Conservation (phyloP, 805 yeast species). For the Candida boidinii region DNA sequence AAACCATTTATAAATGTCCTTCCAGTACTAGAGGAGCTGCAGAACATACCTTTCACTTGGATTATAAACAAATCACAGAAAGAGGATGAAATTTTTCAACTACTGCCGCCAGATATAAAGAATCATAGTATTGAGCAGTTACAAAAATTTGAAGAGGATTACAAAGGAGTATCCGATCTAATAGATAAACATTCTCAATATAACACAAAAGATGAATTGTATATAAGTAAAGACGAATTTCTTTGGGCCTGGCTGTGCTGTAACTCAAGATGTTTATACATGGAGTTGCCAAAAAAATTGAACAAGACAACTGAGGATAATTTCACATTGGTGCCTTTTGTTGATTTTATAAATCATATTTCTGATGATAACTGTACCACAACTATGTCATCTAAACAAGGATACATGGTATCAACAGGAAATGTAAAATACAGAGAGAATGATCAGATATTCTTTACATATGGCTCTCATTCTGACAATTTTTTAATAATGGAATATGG, state of each 20-base stretch:
- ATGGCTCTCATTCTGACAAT: constrained; percentile 86
- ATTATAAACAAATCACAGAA: constrained; percentile 19
- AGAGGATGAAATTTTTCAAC: constrained; percentile 20
- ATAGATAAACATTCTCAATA: constrained; percentile 6
- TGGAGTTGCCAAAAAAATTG: constrained; percentile 40
- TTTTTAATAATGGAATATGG: constrained; percentile 85
- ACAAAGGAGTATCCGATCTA: constrained; percentile 23
- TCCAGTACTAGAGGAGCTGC: constrained; percentile 49
- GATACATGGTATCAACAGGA: constrained; percentile 44
- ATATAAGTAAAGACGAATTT: constrained; percentile 23
- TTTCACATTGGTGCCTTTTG: constrained; percentile 86
- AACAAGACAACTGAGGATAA: constrained; percentile 47
- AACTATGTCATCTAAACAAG: constrained; percentile 29
- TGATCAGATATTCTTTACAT: constrained; percentile 64
- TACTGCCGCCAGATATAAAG: constrained; percentile 37
- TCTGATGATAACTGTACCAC: constrained; percentile 45
- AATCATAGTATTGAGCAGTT: constrained; percentile 33
- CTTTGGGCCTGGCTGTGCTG: constrained; percentile 80
- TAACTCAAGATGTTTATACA: constrained; percentile 85
- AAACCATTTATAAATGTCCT: constrained; percentile 55
- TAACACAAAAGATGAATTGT: neutral
- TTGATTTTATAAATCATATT: constrained; percentile 79
- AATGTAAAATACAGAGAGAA: constrained; percentile 20
- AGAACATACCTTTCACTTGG: constrained; percentile 61
- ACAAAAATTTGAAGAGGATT: constrained; percentile 37